Conservation (phyloP, 352 stramenopile species). For the Sclerospora graminicola region DNA sequence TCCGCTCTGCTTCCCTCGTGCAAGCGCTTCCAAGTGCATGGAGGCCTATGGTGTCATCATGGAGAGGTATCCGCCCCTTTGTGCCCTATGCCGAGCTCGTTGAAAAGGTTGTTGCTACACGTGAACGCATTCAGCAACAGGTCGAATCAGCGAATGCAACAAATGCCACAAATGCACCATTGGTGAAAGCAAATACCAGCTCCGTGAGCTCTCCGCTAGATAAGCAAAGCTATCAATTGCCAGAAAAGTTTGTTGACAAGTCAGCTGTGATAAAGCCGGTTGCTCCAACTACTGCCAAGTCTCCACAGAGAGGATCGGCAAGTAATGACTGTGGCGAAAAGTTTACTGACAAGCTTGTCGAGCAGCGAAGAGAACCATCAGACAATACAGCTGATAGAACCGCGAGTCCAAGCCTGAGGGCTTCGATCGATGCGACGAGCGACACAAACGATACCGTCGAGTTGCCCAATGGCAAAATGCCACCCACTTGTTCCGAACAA, state of each 20-base stretch:
- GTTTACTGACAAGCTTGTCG: too few species aligned
- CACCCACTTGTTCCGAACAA: constrained; percentile 1
- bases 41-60: constrained; percentile 18
- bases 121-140: constrained; percentile 13
- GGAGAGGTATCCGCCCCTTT: constrained; percentile 26
- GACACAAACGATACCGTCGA: constrained; percentile 11
- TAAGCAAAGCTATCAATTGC: constrained; percentile 1
- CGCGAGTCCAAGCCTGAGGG: constrained; percentile 1
- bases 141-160: constrained; percentile 7
- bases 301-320: not conserved
- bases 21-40: constrained; percentile 25
- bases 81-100: constrained; percentile 33
- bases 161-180: too few species aligned
- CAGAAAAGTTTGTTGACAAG: constrained; percentile 1
- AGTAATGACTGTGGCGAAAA: too few species aligned
- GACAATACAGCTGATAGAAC: not conserved
- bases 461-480: constrained; percentile 8
- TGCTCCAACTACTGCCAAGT: not conserved
- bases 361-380: too few species aligned
- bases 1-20: constrained; percentile 26
- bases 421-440: constrained; percentile 7
- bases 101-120: constrained; percentile 20
- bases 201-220: not conserved
- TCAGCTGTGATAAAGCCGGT: constrained; percentile 4
- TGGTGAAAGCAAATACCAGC: not conserved